Conservation (phyloP, 1,139 yeast species). For the Candida tropicalis region DNA sequence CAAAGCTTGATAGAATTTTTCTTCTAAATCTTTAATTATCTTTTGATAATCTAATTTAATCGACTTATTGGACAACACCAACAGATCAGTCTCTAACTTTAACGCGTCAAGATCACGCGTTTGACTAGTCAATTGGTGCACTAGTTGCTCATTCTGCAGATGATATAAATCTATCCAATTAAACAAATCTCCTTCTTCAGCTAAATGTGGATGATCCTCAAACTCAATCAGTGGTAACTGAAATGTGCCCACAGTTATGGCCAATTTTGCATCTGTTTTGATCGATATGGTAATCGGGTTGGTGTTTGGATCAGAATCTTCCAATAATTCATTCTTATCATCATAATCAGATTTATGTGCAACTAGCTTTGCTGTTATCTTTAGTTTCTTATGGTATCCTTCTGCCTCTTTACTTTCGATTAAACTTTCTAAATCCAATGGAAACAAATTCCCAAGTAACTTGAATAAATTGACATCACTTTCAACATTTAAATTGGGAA, state of each 20-base stretch:
- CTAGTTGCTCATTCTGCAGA: slow-evolving; percentile 19
- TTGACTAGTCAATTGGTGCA: slow-evolving; percentile 8
- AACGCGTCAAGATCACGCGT: slow-evolving; percentile 12
- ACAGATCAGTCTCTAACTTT: slow-evolving; percentile 16
- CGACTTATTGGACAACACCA: slow-evolving; percentile 22
- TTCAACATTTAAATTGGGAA: slow-evolving; percentile 11
- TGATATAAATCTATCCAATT: slow-evolving; percentile 31
- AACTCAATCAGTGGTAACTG: slow-evolving; percentile 21
- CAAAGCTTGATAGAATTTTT: slow-evolving; percentile 39
- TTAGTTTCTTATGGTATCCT: slow-evolving; percentile 10
- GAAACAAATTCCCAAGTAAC: slow-evolving; percentile 17
- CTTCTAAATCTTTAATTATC: slow-evolving; percentile 37
- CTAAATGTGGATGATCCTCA: slow-evolving; percentile 16
- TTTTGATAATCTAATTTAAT: slow-evolving; percentile 26
- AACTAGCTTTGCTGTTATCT: slow-evolving; percentile 14
- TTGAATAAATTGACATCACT: slow-evolving; percentile 11
- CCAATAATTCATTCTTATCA: slow-evolving; percentile 12
- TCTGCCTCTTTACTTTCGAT: slow-evolving; percentile 12
- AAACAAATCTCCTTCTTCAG: slow-evolving; percentile 22
- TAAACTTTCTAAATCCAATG: slow-evolving; percentile 17
- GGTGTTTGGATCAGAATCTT: slow-evolving; percentile 7
- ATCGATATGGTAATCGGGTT: slow-evolving; percentile 21
- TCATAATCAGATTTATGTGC: slow-evolving; percentile 11
- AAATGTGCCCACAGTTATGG: slow-evolving; percentile 29
- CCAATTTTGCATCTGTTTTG: slow-evolving; percentile 26